Percentiles rank a stretch among this genome's conserved stretches.
Evolutionary conservation across 345 rosid genomes (phyloP).

Genomic region (Trapa incisa): DNA sequence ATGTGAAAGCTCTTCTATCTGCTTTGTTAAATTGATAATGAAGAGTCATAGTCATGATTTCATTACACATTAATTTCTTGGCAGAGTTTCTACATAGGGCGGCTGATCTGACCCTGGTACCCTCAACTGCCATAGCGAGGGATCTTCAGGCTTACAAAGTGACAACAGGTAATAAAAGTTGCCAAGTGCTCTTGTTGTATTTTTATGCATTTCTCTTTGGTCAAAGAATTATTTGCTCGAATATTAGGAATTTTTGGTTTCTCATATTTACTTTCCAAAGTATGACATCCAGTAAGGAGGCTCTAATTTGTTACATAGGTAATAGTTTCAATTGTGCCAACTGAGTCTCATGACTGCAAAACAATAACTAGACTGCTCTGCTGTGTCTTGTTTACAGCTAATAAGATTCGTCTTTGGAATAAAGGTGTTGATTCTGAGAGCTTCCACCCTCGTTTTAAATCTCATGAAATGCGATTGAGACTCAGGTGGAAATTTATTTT

Average conservation of each 20-base stretch:
- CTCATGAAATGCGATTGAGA: slow-evolving; percentile 71
- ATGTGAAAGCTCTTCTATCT: slow-evolving; percentile 18
- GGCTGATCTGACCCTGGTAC: slow-evolving; percentile 94
- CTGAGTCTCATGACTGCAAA: neutral
- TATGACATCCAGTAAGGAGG: neutral
- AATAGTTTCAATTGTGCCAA: neutral
- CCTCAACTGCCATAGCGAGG: slow-evolving; percentile 79
- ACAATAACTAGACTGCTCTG: neutral
- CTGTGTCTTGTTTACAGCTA: slow-evolving; percentile 33
- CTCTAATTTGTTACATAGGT: neutral
- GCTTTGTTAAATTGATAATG: neutral
- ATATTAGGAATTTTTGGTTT: neutral
- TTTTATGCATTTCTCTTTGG: neutral
- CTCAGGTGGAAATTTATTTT: slow-evolving; percentile 34
- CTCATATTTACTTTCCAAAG: neutral
- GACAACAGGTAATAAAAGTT: slow-evolving; percentile 54
- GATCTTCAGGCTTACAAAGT: slow-evolving; percentile 79
- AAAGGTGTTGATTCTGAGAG: slow-evolving; percentile 97
- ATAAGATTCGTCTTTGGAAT: slow-evolving; percentile 93
- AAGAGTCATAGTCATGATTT: neutral
- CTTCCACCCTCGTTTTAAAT: slow-evolving; percentile 70
- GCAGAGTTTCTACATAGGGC: slow-evolving; percentile 96
- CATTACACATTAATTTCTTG: neutral
- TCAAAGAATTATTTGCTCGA: neutral
- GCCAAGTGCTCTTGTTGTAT: neutral